These are phyloP conservation scores for Wickerhamomyces hampshirensis DNA, from an alignment of 805 yeast species.

Conservation along the genomic window DNA sequence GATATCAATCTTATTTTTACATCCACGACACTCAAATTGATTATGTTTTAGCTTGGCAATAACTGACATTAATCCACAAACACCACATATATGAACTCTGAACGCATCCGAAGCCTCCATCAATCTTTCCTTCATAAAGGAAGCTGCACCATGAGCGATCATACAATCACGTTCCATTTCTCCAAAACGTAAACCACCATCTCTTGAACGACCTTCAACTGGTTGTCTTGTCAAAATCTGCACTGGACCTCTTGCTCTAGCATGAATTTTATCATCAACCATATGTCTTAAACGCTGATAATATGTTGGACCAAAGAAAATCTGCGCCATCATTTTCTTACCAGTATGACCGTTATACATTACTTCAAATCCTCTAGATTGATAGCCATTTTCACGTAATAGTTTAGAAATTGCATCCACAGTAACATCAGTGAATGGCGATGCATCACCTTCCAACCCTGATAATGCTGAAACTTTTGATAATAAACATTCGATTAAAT, in stretches of 20 bases:
- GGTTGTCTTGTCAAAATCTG: conserved; percentile 98
- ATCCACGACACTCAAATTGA: conserved; percentile 97
- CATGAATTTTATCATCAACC: conserved; percentile 99
- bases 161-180: conserved; percentile 99
- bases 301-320: conserved; percentile 99
- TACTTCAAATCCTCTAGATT: conserved; percentile 96
- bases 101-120: conserved; percentile 99
- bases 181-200: conserved; percentile 98
- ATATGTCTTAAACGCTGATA: conserved; percentile 98
- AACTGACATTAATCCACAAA: conserved; percentile 97
- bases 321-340: conserved; percentile 95
- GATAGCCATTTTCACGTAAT: conserved; percentile 93
- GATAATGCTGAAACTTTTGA: conserved; percentile 92
- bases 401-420: conserved; percentile 94
- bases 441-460: conserved; percentile 98
- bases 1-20: conserved; percentile 97
- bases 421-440: conserved; percentile 97
- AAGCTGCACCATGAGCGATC: conserved; percentile 99
- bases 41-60: conserved; percentile 96
- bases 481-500: conserved; percentile 94
- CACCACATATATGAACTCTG: conserved; percentile 96
- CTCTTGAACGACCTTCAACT: conserved; percentile 98
- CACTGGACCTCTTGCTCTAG: conserved; percentile 98
- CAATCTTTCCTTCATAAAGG: conserved; percentile 93
- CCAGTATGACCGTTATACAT: conserved; percentile 99